Evolutionary conservation across 2,329 filamentous ascomycete species (phyloP).

Genomic region (Arthrobotrys entomopaga): DNA sequence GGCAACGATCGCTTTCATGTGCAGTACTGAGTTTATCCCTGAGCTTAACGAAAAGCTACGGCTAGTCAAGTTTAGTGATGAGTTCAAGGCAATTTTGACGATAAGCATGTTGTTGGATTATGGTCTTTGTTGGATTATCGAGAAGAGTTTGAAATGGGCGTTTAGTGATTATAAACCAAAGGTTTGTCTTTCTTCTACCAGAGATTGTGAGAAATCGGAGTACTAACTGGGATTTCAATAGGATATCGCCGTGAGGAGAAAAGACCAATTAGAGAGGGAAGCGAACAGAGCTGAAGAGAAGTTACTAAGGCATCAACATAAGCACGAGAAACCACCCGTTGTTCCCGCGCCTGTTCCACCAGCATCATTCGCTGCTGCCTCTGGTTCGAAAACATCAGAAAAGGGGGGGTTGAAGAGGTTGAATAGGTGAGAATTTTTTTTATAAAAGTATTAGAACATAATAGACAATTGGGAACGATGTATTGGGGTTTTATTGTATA

Average conservation of each 20-base stretch:
- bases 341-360: conserved; percentile 45
- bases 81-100: conserved; percentile 90
- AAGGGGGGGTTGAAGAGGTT: conserved; percentile 48
- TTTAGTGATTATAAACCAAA: conserved; percentile 94
- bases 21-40: conserved; percentile 92
- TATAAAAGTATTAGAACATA: too few species aligned
- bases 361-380: conserved; percentile 9
- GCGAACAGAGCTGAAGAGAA: conserved; percentile 71
- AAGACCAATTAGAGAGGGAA: conserved; percentile 86
- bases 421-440: conserved; percentile 19
- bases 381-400: conserved; percentile 23
- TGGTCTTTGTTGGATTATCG: conserved; percentile 83
- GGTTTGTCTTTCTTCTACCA: conserved; percentile 9
- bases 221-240: conserved; percentile 4
- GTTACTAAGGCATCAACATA: conserved; percentile 60
- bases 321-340: conserved; percentile 61
- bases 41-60: conserved; percentile 94
- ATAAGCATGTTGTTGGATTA: conserved; percentile 88
- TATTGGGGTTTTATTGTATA: background rate
- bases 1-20: conserved; percentile 88
- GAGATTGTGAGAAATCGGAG: background rate
- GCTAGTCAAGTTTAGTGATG: conserved; percentile 85
- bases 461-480: too few species aligned
- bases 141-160: conserved; percentile 81
- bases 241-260: conserved; percentile 86